Evolutionary conservation across 2,329 filamentous ascomycete genomes (phyloP).

Genomic region (Stromatinia cepivora): DNA sequence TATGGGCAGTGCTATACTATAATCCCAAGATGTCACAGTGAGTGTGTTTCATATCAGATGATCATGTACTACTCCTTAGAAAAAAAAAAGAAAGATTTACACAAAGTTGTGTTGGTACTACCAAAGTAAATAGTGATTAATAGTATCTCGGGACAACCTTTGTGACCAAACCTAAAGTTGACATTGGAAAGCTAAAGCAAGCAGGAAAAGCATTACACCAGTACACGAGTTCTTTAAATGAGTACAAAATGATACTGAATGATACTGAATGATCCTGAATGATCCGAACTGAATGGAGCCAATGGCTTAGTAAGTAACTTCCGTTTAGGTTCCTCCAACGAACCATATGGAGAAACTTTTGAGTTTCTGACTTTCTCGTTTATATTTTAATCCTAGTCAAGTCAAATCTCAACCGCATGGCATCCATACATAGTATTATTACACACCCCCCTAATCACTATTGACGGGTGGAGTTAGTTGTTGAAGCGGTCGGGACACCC

Average conservation of each 20-base stretch:
- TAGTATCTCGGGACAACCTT: background rate
- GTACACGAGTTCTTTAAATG: background rate
- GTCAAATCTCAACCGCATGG: slow-evolving; percentile 20
- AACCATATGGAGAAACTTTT: slow-evolving; percentile 11
- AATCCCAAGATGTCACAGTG: background rate
- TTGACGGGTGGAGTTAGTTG: slow-evolving; percentile 17
- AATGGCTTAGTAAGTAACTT: background rate
- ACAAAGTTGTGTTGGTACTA: background rate
- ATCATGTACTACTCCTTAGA: background rate
- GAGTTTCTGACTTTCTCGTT: slow-evolving; percentile 5
- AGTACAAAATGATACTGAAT: background rate
- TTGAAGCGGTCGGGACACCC: slow-evolving; percentile 15
- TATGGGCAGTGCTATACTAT: background rate
- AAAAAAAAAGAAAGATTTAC: too few relatives aligned
- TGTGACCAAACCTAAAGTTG: background rate
- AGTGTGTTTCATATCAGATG: background rate
- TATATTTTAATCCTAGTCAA: slow-evolving; percentile 11
- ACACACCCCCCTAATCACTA: slow-evolving; percentile 1
- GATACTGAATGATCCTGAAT: too few relatives aligned
- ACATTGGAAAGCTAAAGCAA: background rate
- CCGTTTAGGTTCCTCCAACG: slow-evolving; percentile 13
- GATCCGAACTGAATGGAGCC: background rate
- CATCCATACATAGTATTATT: slow-evolving; percentile 6
- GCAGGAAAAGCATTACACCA: background rate
- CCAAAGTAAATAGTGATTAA: background rate